Conservation (phyloP, 2,329 filamentous ascomycete species). For the Phyllosticta citrichinensis region DNA sequence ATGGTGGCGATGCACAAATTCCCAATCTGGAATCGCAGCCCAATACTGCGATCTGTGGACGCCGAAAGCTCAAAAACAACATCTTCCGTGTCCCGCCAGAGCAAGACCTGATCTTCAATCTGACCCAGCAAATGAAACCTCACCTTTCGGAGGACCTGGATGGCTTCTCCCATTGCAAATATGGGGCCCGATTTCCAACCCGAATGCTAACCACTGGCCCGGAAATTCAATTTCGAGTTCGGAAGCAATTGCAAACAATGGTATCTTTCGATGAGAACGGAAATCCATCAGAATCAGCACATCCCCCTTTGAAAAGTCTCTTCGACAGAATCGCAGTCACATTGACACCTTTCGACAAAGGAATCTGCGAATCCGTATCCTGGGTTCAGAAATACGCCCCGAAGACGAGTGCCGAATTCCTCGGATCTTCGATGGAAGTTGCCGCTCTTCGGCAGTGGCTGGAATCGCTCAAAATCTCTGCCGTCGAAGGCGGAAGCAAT, state of each 20-base stretch:
- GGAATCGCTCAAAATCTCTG: slow-evolving; percentile 60
- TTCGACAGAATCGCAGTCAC: slow-evolving; percentile 50
- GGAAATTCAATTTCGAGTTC: slow-evolving; percentile 32
- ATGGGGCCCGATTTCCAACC: slow-evolving; percentile 13
- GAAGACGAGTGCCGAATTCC: slow-evolving; percentile 53
- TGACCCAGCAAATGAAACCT: neutral
- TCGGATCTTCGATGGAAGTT: slow-evolving; percentile 65
- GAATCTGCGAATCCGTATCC: slow-evolving; percentile 58
- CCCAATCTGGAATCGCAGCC: neutral
- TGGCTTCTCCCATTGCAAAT: neutral
- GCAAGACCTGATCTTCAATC: slow-evolving; percentile 17
- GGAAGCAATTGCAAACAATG: slow-evolving; percentile 12
- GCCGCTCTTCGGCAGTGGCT: slow-evolving; percentile 72
- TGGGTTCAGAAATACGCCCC: slow-evolving; percentile 89
- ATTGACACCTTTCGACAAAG: slow-evolving; percentile 71
- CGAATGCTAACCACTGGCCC: slow-evolving; percentile 27
- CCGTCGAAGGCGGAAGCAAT: slow-evolving; percentile 55
- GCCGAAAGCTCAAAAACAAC: slow-evolving; percentile 32
- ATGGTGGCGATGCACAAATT: slow-evolving; percentile 32
- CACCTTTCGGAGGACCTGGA: neutral
- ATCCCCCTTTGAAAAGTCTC: slow-evolving; percentile 51
- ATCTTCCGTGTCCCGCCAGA: slow-evolving; percentile 19
- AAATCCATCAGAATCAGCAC: slow-evolving; percentile 19
- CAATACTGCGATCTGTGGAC: neutral
- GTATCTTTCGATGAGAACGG: neutral